These are phyloP conservation scores for Amborella trichopoda DNA, from an alignment of 164 flowering plant genomes.

Conservation along the genomic window DNA sequence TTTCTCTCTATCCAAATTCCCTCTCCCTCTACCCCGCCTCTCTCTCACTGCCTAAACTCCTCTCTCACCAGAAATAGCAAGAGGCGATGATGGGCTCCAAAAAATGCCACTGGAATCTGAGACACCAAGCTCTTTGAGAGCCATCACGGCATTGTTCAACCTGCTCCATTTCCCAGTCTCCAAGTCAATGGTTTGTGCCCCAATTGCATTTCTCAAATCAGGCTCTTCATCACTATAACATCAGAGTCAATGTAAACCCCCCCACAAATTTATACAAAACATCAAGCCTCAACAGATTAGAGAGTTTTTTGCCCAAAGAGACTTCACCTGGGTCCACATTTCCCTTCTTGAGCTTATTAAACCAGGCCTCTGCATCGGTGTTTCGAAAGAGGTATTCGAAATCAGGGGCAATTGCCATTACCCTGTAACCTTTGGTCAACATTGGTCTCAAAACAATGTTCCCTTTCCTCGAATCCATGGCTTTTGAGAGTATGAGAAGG, in stretches of 20 bases:
- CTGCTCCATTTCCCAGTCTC: constrained; percentile 61
- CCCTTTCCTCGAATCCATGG: constrained; percentile 53
- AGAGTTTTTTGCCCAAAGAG: constrained; percentile 76
- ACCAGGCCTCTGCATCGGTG: constrained; percentile 57
- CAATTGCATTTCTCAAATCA: constrained; percentile 52
- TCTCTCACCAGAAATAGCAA: no score
- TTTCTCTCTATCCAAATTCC: no score
- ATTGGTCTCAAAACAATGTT: constrained; percentile 32
- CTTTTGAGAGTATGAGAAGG: constrained; percentile 48
- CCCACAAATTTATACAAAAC: constrained; percentile 60
- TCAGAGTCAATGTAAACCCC: constrained; percentile 81
- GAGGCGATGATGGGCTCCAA: no score
- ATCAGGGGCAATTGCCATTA: constrained; percentile 57
- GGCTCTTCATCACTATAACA: constrained; percentile 55
- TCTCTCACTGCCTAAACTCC: no score
- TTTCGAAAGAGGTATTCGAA: constrained; percentile 38
- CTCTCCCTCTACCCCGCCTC: no score
- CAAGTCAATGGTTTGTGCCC: constrained; percentile 60
- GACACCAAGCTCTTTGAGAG: constrained; percentile 71
- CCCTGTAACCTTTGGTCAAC: constrained; percentile 27
- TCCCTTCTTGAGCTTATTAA: constrained; percentile 34
- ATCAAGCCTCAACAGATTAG: constrained; percentile 67
- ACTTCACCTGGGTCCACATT: constrained; percentile 54
- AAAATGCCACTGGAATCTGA: no score
- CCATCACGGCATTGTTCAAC: constrained; percentile 83